These are phyloP conservation scores for Populus davidiana DNA, from an alignment of 345 rosid genomes.

Conservation along the genomic window DNA sequence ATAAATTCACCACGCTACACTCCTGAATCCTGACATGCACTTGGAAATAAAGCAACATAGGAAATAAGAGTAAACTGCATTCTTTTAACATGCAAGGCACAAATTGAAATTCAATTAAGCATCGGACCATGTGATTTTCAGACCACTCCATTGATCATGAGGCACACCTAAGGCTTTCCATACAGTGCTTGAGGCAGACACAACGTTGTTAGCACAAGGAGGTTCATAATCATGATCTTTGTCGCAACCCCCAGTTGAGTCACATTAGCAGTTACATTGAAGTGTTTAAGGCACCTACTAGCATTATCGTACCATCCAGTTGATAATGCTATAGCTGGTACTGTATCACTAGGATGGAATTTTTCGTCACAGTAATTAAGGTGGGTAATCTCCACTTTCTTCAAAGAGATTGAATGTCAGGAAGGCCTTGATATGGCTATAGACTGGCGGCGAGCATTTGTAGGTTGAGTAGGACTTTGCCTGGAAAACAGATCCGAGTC, in stretches of 20 bases:
- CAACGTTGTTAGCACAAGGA: constrained; percentile 27
- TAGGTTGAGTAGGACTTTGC: constrained; percentile 15
- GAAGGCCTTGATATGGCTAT: constrained; percentile 17
- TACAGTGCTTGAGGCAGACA: constrained; percentile 28
- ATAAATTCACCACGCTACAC: too few species aligned
- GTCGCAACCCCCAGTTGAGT: constrained; percentile 30
- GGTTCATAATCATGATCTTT: constrained; percentile 25
- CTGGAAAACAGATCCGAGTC: constrained; percentile 8
- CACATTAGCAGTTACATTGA: constrained; percentile 11
- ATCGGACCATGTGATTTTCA: constrained; percentile 31
- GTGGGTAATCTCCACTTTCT: not conserved
- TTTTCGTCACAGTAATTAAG: not conserved
- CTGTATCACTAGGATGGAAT: not conserved
- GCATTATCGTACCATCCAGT: constrained; percentile 5
- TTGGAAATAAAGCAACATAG: too few species aligned
- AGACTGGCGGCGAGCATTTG: constrained; percentile 20
- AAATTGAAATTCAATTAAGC: constrained; percentile 11
- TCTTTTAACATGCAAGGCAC: too few species aligned
- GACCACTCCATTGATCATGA: constrained; percentile 19
- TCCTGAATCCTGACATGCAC: too few species aligned
- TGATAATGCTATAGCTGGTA: not conserved
- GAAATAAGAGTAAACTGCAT: too few species aligned
- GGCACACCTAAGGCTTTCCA: constrained; percentile 39
- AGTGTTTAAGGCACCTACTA: not conserved
- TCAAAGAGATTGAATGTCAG: not conserved